phyloP scores from a whole-genome alignment of 306 rosid genomes.

The Lathyrus oleraceus region DNA sequence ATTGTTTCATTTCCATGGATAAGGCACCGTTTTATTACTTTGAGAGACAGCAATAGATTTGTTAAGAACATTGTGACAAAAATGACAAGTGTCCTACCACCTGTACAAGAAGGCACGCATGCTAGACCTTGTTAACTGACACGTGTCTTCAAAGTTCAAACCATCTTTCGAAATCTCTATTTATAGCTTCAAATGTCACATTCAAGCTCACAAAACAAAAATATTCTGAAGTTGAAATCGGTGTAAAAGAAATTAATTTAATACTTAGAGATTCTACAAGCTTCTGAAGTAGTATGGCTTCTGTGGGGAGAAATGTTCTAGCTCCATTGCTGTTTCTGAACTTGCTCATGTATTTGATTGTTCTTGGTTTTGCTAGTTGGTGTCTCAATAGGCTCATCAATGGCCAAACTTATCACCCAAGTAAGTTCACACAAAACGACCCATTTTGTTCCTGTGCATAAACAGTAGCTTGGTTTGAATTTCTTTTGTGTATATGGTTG shows the following conservation, averaged over 20 bases:
- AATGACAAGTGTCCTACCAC: constrained; percentile 76
- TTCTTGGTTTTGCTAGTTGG: constrained; percentile 89
- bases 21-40: constrained; percentile 45
- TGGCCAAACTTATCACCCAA: constrained; percentile 85
- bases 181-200: constrained; percentile 17
- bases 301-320: constrained; percentile 72
- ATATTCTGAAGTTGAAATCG: background rate
- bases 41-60: constrained; percentile 9
- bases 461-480: too few species aligned
- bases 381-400: constrained; percentile 73
- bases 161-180: constrained; percentile 28
- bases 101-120: constrained; percentile 55
- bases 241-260: too few species aligned
- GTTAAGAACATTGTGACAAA: background rate
- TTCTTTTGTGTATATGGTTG: background rate
- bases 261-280: background rate
- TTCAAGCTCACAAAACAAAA: background rate
- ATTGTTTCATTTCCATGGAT: background rate
- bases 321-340: constrained; percentile 85
- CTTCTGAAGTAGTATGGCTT: constrained; percentile 54
- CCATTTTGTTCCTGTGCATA: background rate
- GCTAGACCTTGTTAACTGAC: constrained; percentile 43
- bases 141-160: constrained; percentile 44
- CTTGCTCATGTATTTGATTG: constrained; percentile 78
- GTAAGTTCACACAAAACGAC: constrained; percentile 42